phyloP scores from a whole-genome alignment of 148 eudicot genomes.

The Bassia scoparia region DNA sequence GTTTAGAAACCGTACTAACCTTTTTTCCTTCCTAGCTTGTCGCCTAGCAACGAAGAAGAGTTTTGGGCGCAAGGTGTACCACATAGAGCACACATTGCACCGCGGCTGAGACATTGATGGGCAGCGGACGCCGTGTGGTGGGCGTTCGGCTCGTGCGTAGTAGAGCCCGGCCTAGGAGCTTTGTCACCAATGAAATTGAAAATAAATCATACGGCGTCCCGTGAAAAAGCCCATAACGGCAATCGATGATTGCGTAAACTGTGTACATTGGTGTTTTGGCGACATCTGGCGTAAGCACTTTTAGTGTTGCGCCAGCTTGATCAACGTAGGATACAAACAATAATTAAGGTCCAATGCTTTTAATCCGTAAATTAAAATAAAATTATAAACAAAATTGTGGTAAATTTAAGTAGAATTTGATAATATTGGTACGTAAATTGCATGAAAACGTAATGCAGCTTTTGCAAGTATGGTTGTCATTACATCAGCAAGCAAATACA shows the following conservation, averaged over 20 bases:
- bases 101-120: constrained; percentile 49
- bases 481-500: too few relatives aligned
- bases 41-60: constrained; percentile 70
- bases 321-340: too few relatives aligned
- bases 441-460: too few relatives aligned
- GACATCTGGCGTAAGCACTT: constrained; percentile 57
- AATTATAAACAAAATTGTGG: too few relatives aligned
- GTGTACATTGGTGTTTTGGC: constrained; percentile 71
- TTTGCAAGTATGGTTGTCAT: too few relatives aligned
- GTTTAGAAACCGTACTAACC: constrained; percentile 66
- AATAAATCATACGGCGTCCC: constrained; percentile 81
- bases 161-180: constrained; percentile 63
- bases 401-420: not conserved
- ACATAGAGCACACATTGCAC: constrained; percentile 61
- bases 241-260: constrained; percentile 70
- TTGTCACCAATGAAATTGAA: constrained; percentile 60
- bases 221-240: constrained; percentile 86
- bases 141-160: constrained; percentile 33
- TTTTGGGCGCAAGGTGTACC: constrained; percentile 69
- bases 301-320: constrained; percentile 38
- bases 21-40: constrained; percentile 65
- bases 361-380: not conserved
- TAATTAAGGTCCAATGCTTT: not conserved
- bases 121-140: constrained; percentile 43
- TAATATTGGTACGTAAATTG: not conserved